Percentiles rank a stretch among this genome's conserved stretches.
Evolutionary conservation across 768 basidiomycete genomes (phyloP).

Genomic region (Lentinula detonsa): DNA sequence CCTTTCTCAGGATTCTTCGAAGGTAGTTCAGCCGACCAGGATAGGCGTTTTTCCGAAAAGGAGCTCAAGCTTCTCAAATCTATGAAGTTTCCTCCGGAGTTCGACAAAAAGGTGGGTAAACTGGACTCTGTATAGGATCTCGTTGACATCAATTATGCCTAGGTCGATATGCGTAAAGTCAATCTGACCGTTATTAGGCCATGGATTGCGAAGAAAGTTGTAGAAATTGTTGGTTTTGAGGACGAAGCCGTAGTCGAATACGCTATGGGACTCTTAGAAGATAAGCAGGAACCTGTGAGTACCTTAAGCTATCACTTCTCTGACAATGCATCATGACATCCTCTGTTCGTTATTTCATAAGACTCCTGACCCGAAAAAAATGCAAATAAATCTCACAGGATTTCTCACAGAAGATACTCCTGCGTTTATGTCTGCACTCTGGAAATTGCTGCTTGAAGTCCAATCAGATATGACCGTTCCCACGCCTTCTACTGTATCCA

Average conservation of each 20-base stretch:
- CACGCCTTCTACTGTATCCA: slow-evolving; percentile 56
- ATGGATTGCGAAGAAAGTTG: slow-evolving; percentile 93
- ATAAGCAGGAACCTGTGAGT: slow-evolving; percentile 74
- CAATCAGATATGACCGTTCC: slow-evolving; percentile 73
- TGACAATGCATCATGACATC: not conserved
- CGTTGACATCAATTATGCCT: not conserved
- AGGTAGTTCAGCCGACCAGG: slow-evolving; percentile 87
- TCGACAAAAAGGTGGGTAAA: slow-evolving; percentile 70
- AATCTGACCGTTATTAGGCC: slow-evolving; percentile 90
- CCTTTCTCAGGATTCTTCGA: slow-evolving; percentile 70
- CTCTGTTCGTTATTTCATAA: slow-evolving; percentile 21
- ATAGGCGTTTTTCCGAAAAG: slow-evolving; percentile 92
- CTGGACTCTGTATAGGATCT: not conserved
- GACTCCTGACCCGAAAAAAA: slow-evolving; percentile 90
- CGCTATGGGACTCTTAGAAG: slow-evolving; percentile 91
- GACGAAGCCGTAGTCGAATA: slow-evolving; percentile 98
- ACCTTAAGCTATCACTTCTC: not conserved
- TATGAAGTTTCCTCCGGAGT: slow-evolving; percentile 88
- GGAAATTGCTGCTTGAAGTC: slow-evolving; percentile 91
- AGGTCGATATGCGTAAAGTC: slow-evolving; percentile 96
- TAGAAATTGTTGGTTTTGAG: slow-evolving; percentile 87
- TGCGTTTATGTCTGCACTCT: slow-evolving; percentile 81
- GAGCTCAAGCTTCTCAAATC: slow-evolving; percentile 82
- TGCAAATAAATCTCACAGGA: slow-evolving; percentile 92
- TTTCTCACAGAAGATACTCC: slow-evolving; percentile 87